These are phyloP conservation scores for Trichothecium roseum DNA, from an alignment of 2,329 filamentous ascomycete species.

Conservation along the genomic window DNA sequence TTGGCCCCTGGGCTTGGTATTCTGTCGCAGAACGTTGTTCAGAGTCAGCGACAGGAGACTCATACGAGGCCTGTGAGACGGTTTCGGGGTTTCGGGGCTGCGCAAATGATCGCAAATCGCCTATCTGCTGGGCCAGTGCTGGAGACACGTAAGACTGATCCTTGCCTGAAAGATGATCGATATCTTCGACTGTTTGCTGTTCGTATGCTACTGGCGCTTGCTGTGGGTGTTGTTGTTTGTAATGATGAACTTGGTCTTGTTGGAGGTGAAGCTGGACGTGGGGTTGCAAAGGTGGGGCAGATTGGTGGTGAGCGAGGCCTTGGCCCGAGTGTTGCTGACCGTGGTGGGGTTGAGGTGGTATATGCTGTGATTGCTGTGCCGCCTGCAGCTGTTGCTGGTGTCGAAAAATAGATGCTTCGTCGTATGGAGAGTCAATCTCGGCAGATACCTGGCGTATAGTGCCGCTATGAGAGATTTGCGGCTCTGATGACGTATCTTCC, in stretches of 20 bases:
- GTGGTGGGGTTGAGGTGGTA: conserved; percentile 14
- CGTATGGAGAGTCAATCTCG: conserved; percentile 36
- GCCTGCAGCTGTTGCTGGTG: conserved; percentile 18
- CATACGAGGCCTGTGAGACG: conserved; percentile 51
- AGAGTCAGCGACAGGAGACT: conserved; percentile 43
- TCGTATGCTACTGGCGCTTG: conserved; percentile 4
- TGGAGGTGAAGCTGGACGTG: conserved; percentile 13
- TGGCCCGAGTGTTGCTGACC: conserved; percentile 5
- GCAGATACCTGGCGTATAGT: conserved; percentile 38
- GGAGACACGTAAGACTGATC: conserved; percentile 13
- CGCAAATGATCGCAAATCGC: conserved; percentile 9
- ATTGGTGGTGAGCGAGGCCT: background rate
- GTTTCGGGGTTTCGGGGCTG: conserved; percentile 44
- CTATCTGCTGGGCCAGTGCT: conserved; percentile 17
- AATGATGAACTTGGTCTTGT: conserved; percentile 22
- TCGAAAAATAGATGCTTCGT: conserved; percentile 30
- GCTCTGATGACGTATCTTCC: conserved; percentile 20
- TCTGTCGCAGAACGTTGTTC: conserved; percentile 30
- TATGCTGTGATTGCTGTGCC: conserved; percentile 11
- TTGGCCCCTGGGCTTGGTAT: conserved; percentile 32
- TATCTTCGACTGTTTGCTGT: conserved; percentile 7
- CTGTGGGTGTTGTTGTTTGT: conserved; percentile 10
- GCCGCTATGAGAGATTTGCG: conserved; percentile 13
- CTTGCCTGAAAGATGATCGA: conserved; percentile 24
- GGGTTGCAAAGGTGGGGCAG: conserved; percentile 10